A percentile compares a stretch with the other conserved stretches of the same genome.
Evolutionary conservation across 805 yeast genomes (phyloP).

Genomic region (Candida germanica): DNA sequence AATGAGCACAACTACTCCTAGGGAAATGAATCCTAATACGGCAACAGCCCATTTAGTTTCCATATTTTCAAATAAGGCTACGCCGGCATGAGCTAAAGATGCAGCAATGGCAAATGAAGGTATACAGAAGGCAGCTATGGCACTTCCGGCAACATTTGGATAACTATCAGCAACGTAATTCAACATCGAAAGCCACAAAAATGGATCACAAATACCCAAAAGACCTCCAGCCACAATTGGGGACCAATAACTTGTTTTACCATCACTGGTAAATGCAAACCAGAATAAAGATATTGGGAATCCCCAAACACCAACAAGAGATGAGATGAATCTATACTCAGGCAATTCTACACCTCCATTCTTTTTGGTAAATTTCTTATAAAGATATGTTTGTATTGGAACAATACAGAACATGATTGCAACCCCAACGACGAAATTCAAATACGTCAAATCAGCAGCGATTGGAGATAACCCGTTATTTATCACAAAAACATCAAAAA

Average conservation of each 20-base stretch:
- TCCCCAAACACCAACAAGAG: background rate
- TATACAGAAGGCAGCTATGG: background rate
- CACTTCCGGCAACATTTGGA: background rate
- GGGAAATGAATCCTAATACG: conserved; percentile 40
- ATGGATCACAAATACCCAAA: background rate
- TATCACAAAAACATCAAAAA: background rate
- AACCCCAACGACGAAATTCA: background rate
- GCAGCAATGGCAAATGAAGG: background rate
- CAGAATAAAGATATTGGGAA: background rate
- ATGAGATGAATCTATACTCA: background rate
- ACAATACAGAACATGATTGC: background rate
- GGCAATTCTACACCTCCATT: background rate
- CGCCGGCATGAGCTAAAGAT: background rate
- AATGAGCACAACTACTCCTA: conserved; percentile 20
- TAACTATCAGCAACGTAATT: background rate
- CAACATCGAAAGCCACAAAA: background rate
- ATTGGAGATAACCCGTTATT: background rate
- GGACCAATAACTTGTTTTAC: background rate
- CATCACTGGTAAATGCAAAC: background rate
- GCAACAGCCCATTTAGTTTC: conserved; percentile 46
- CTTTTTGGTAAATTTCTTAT: background rate
- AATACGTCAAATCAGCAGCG: background rate
- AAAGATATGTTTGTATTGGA: background rate
- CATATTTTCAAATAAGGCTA: background rate
- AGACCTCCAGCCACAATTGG: background rate